Base-by-base conservation (phyloP, 1,284 basidiomycete species). In the Porogramme epimiltina region DNA sequence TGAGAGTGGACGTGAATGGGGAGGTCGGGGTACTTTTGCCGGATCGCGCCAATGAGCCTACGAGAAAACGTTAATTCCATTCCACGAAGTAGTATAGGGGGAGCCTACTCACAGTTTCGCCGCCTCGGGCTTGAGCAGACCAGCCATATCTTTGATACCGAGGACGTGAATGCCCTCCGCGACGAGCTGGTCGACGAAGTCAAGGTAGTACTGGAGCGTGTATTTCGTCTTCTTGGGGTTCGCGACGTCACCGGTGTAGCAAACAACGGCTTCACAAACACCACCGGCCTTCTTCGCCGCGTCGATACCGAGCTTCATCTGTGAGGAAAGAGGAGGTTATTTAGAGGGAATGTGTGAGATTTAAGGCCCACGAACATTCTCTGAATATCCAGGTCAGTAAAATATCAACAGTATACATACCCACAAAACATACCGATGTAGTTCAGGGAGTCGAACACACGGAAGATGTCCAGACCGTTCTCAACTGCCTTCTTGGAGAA, bases 1-100 rank as follows among this genome's bases (percentile, higher is more conserved):
- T 99, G 97, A 37, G 97, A 98, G 79, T 99, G 97, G 40, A 99
- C 95, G 72, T 99, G 97, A 71, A 99, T 99, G 38, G 96, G 95
- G 55, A 99, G 84, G 71, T 98, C 94, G 36, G 97, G 97, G 75
- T 98, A 92, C 66, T 91, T 95, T 76, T 93, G 85, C 70, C 97
- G 88, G 72, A 99, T 95, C 22, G 94, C 88, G 60, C 93, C 89
- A 65, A 99, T 86, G 61, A 99, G 89, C 39, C 89, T 92, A 37
- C 5, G 5, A 61, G 20, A 48, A 18, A 19, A 22, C 6, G 22
- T 31, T 8, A 13, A 8, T 31, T 8, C 8, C 13, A 13, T 31
- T 6, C 13, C 28, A 13, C 13, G 6, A 31, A 13, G 8, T 8
- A n/a, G 1, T 1, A 2, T 25, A 5, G 3, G 10, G 4, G 2